phyloP scores from a whole-genome alignment of 768 basidiomycete genomes.

The Gloeostereum incarnatum region DNA sequence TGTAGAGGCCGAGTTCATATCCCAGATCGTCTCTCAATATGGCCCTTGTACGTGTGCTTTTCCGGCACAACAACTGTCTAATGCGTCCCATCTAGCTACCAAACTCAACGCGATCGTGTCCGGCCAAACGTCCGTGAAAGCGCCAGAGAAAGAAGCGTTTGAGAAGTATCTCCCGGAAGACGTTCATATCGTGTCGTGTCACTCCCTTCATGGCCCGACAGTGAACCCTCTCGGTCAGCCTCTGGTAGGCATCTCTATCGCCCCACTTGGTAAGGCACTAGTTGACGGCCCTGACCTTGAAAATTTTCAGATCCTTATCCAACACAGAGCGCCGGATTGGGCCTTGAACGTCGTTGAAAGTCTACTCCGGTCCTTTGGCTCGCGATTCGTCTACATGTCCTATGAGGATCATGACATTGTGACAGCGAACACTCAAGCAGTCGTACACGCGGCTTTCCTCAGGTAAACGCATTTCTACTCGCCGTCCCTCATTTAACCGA shows the following conservation, averaged over 20 bases:
- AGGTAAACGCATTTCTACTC: slow-evolving; percentile 37
- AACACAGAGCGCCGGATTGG: slow-evolving; percentile 72
- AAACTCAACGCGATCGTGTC: slow-evolving; percentile 88
- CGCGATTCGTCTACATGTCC: slow-evolving; percentile 85
- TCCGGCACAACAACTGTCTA: background rate
- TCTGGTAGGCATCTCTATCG: slow-evolving; percentile 43
- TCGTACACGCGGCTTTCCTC: slow-evolving; percentile 95
- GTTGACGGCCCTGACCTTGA: background rate
- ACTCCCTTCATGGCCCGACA: slow-evolving; percentile 90
- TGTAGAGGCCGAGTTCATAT: slow-evolving; percentile 87
- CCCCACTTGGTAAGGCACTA: background rate
- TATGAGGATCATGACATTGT: slow-evolving; percentile 96
- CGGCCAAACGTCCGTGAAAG: slow-evolving; percentile 96
- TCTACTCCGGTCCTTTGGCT: slow-evolving; percentile 71
- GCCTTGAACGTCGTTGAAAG: slow-evolving; percentile 71
- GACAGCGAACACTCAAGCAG: slow-evolving; percentile 97
- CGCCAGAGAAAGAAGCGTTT: slow-evolving; percentile 85
- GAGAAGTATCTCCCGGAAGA: slow-evolving; percentile 82
- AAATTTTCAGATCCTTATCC: slow-evolving; percentile 66
- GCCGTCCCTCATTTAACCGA: background rate
- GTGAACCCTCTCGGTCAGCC: slow-evolving; percentile 88
- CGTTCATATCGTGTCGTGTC: slow-evolving; percentile 83
- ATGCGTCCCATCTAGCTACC: slow-evolving; percentile 51
- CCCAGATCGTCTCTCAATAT: slow-evolving; percentile 73
- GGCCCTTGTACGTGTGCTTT: slow-evolving; percentile 70